A percentile compares a stretch with the other conserved stretches of the same genome.
These are phyloP conservation scores for Pyrus pyrifolia DNA, from an alignment of 306 rosid species.

Conservation along the genomic window DNA sequence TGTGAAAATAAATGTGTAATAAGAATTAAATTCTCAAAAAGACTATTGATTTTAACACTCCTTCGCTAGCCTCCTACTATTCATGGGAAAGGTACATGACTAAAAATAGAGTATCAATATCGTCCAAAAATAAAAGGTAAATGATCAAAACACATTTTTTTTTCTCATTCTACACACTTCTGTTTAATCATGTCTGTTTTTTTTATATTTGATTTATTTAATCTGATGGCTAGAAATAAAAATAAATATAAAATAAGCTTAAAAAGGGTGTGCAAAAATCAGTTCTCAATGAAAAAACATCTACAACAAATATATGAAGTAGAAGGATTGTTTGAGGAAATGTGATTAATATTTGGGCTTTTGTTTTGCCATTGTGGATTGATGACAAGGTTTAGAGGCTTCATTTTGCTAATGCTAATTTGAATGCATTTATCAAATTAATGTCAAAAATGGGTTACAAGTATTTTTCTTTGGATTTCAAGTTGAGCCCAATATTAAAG, in stretches of 20 bases:
- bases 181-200: not conserved
- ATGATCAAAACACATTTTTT: no score
- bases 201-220: no score
- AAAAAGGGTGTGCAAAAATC: not conserved
- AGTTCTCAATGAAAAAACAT: no score
- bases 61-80: not conserved
- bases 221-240: no score
- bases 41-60: not conserved
- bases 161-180: not conserved
- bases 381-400: not conserved
- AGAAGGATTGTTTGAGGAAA: not conserved
- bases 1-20: not conserved
- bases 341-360: not conserved
- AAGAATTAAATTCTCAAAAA: not conserved
- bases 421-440: not conserved
- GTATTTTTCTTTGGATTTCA: not conserved
- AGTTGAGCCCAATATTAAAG: not conserved
- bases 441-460: not conserved
- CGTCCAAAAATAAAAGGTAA: not conserved
- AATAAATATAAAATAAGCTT: no score
- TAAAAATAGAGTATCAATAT: not conserved
- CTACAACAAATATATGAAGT: not conserved
- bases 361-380: no score
- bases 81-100: not conserved
- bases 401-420: not conserved